Evolutionary conservation across 768 basidiomycete genomes (phyloP).

Genomic region (Pleurotus djamor): DNA sequence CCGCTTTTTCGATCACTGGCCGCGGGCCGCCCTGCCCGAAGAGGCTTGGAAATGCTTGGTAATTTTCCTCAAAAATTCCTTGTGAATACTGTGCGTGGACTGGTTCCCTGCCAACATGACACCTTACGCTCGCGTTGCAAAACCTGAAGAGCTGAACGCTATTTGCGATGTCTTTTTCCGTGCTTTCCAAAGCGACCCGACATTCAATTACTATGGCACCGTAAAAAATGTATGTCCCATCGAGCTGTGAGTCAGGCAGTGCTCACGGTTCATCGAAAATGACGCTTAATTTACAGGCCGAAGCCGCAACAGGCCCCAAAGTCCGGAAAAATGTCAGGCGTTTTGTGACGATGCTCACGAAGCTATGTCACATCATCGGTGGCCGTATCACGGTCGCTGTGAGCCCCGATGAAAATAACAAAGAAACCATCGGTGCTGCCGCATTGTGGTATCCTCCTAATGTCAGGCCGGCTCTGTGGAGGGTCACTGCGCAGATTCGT

Average conservation of each 20-base stretch:
- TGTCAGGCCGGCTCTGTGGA: slow-evolving; percentile 4
- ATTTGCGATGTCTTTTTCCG: not conserved
- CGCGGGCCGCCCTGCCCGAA: too few species aligned
- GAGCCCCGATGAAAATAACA: not conserved
- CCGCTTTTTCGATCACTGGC: not conserved
- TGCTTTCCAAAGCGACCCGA: slow-evolving; percentile 7
- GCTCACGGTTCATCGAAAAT: not conserved
- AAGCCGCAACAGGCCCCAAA: not conserved
- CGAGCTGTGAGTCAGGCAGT: not conserved
- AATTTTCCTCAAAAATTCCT: too few species aligned
- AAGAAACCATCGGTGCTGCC: slow-evolving; percentile 7
- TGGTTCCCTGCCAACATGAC: not conserved
- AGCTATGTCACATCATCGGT: not conserved
- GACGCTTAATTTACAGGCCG: not conserved
- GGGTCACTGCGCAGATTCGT: slow-evolving; percentile 1
- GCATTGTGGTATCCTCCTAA: slow-evolving; percentile 9
- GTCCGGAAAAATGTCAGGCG: not conserved
- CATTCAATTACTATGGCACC: slow-evolving; percentile 7
- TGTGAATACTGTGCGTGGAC: not conserved
- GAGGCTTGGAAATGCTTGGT: too few species aligned
- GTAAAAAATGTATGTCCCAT: slow-evolving; percentile 1
- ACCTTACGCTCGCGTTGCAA: not conserved
- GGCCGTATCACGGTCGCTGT: slow-evolving; percentile 9
- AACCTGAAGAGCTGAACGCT: not conserved
- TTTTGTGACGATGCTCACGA: slow-evolving; percentile 2